Conservation (phyloP, 208 protist genomes). For the Trypanosoma avium region DNA sequence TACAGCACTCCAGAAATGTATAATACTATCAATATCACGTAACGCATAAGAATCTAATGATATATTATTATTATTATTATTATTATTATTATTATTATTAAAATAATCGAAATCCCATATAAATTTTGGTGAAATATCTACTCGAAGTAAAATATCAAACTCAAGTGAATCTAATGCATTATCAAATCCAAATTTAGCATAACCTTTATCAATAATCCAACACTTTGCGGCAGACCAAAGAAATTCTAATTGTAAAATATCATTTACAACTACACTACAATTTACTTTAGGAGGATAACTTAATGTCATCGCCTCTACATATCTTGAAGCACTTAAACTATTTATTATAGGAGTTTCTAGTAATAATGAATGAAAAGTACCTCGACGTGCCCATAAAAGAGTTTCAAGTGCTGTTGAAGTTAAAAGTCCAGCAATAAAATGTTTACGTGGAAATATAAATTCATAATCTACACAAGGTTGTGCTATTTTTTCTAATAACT, state of each 20-base stretch:
- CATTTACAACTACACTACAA: slow-evolving; percentile 12
- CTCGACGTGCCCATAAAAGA: slow-evolving; percentile 27
- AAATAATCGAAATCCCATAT: too few species aligned
- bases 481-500: slow-evolving; percentile 12
- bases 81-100: background rate
- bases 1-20: background rate
- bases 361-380: slow-evolving; percentile 7
- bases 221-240: slow-evolving; percentile 23
- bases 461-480: slow-evolving; percentile 12
- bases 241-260: slow-evolving; percentile 21
- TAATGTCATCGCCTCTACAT: slow-evolving; percentile 24
- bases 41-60: background rate
- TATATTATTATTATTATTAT: background rate
- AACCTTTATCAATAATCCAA: slow-evolving; percentile 13
- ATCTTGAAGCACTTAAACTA: slow-evolving; percentile 6
- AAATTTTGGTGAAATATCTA: slow-evolving; percentile 3
- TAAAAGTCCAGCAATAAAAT: slow-evolving; percentile 24
- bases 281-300: slow-evolving; percentile 13
- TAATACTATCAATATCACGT: background rate
- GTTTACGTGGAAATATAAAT: background rate
- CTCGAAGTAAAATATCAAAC: slow-evolving; percentile 11
- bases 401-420: slow-evolving; percentile 23
- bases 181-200: slow-evolving; percentile 21
- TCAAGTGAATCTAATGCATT: slow-evolving; percentile 14
- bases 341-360: slow-evolving; percentile 16